A percentile compares a stretch with the other conserved stretches of the same genome.
Conservation (phyloP, 768 basidiomycete genomes). For the Tubosaeta brunneosetosa region DNA sequence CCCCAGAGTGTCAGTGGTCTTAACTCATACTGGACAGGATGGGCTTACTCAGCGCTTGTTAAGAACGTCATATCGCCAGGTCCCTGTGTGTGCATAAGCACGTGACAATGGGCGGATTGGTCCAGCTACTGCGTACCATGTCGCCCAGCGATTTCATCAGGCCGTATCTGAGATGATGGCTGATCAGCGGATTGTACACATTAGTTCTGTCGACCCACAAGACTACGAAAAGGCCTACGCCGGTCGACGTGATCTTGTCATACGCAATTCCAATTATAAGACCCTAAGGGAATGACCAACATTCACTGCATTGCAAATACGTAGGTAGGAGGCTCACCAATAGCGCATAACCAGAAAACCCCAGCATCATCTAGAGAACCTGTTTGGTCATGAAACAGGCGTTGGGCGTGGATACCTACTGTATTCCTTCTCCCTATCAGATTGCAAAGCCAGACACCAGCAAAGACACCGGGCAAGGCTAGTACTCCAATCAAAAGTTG, state of each 20-base stretch:
- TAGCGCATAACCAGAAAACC: slow-evolving; percentile 62
- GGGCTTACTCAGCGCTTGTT: slow-evolving; percentile 56
- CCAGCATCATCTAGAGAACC: slow-evolving; percentile 51
- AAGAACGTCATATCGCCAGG: slow-evolving; percentile 69
- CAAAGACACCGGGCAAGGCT: slow-evolving; percentile 56
- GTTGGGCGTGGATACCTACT: slow-evolving; percentile 26
- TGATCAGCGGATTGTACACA: neutral
- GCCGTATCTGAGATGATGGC: slow-evolving; percentile 45
- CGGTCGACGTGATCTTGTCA: slow-evolving; percentile 50
- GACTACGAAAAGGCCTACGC: slow-evolving; percentile 60
- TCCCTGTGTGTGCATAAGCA: slow-evolving; percentile 27
- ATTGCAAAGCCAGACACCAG: slow-evolving; percentile 46
- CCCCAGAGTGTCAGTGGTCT: neutral
- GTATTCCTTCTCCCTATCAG: slow-evolving; percentile 54
- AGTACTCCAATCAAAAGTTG: slow-evolving; percentile 63
- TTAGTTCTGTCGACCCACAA: slow-evolving; percentile 40
- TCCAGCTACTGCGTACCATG: slow-evolving; percentile 34
- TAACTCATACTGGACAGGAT: neutral
- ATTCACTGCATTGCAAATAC: neutral
- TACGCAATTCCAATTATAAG: slow-evolving; percentile 58
- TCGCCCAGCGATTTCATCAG: slow-evolving; percentile 71
- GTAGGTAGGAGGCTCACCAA: slow-evolving; percentile 38
- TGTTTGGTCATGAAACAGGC: neutral
- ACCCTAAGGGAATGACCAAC: slow-evolving; percentile 22
- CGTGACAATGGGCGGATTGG: neutral